Conservation (phyloP, 805 yeast genomes). For the Vanderwaltozyma tropicalis region DNA sequence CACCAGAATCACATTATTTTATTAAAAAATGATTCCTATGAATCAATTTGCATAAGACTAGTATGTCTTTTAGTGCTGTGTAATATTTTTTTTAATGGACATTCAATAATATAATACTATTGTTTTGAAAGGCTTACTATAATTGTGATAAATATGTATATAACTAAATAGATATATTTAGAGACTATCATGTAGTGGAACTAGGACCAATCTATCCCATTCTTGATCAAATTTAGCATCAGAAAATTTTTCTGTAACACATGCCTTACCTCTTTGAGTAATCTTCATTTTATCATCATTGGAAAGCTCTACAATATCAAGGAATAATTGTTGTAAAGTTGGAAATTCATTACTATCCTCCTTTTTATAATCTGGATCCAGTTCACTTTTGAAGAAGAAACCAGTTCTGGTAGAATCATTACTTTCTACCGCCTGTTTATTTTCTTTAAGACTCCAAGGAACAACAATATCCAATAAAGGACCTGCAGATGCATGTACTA, state of each 20-base stretch:
- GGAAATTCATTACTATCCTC: conserved; percentile 27
- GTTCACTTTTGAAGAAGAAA: conserved; percentile 58
- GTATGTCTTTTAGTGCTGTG: too few relatives aligned
- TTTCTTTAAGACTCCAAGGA: conserved; percentile 33
- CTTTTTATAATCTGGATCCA: conserved; percentile 54
- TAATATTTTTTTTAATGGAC: too few relatives aligned
- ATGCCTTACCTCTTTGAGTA: conserved; percentile 37
- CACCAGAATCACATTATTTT: too few relatives aligned
- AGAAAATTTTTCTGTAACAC: conserved; percentile 46
- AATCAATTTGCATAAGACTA: too few relatives aligned
- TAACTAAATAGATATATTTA: too few relatives aligned
- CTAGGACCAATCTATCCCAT: conserved; percentile 37
- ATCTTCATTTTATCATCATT: conserved; percentile 31
- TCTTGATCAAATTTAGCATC: conserved; percentile 43
- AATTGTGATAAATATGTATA: not conserved
- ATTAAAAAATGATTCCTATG: too few relatives aligned
- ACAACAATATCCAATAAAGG: conserved; percentile 81
- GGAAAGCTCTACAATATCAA: conserved; percentile 31
- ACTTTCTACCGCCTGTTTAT: conserved; percentile 20
- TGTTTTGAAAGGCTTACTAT: not conserved
- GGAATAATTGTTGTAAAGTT: conserved; percentile 41
- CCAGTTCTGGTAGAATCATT: conserved; percentile 51
- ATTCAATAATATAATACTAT: too few relatives aligned
- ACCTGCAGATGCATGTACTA: conserved; percentile 93
- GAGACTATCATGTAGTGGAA: not conserved